Evolutionary conservation across 2,329 filamentous ascomycete genomes (phyloP), one percentile per base, ranked within the genome.

Genomic region (Xylariales sp.): DNA sequence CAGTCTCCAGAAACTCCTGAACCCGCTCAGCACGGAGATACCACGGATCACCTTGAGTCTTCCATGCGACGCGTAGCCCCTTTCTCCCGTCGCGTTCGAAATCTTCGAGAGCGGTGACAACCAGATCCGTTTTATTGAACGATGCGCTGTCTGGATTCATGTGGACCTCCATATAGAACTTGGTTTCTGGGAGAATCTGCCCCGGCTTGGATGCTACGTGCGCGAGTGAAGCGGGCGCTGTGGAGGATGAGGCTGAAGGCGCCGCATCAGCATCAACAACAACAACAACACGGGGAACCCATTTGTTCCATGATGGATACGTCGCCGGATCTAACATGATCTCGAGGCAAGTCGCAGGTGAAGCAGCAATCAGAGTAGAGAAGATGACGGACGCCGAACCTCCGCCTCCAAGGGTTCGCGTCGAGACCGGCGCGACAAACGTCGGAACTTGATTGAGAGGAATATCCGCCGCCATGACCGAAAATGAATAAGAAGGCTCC

Each of bases 11-110:
- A 43, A 70, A 61, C 50, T 72, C 69, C 53, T 71, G 68, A 11
- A 69, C 61, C 34, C 66, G 55, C 56, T 71, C 66, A 4, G 53
- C 53, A 11, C 55, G 51, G 28, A 69, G 49, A 41, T 46, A 66
- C 50, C 51, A 64, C 32, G 57, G 47, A 18, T 48, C 49, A n/a
- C 60, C 59, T 4, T 37, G 45, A n/a, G 50, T 48, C 46, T 56
- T 60, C 68, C 67, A 71, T 9, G 58, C 62, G 14, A 71, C 55
- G 21, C 64, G 54, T 49, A 61, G 63, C 5, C 67, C 67, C 28
- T 49, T 54, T 22, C 49, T 47, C 10, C 52, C 46, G 15, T 54
- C 51, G 43, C 51, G 46, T 32, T 56, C 49, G 40, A 64, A 59
- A 25, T 54, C 50, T 48, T 66, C 62, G 4, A 68, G 55, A 21